These are phyloP conservation scores for Ilyonectria robusta DNA, from an alignment of 2,329 filamentous ascomycete genomes.

Conservation along the genomic window DNA sequence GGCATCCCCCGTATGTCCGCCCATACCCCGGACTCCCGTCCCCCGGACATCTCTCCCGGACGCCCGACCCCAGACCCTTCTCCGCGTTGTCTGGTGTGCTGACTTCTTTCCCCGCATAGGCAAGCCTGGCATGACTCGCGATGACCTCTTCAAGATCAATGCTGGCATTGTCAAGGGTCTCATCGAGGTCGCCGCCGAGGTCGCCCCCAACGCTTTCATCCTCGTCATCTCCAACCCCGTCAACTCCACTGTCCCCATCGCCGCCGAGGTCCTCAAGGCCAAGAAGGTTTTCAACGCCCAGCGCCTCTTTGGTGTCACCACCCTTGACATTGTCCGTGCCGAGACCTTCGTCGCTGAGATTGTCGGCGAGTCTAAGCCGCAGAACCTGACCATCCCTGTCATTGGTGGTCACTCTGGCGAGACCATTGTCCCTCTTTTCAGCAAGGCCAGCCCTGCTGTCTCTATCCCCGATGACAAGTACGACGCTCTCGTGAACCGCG, in stretches of 20 bases:
- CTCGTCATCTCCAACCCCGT: conserved; percentile 99
- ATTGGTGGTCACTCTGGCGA: conserved; percentile 97
- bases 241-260: conserved; percentile 98
- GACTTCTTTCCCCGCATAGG: conserved; percentile 66
- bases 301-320: conserved; percentile 98
- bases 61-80: conserved; percentile 37
- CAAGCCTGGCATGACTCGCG: conserved; percentile 99
- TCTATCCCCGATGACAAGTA: conserved; percentile 91
- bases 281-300: conserved; percentile 94
- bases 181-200: conserved; percentile 88
- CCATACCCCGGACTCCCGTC: conserved; percentile 31
- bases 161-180: conserved; percentile 97
- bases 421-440: conserved; percentile 98
- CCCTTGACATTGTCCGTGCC: conserved; percentile 96
- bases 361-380: conserved; percentile 84
- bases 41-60: conserved; percentile 39
- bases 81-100: conserved; percentile 30
- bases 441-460: conserved; percentile 85
- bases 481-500: conserved; percentile 90
- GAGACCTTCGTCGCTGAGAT: conserved; percentile 96
- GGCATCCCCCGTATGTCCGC: conserved; percentile 89
- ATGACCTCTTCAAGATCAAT: conserved; percentile 99
- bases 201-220: conserved; percentile 92
- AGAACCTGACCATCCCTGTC: conserved; percentile 89
- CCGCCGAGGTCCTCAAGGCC: conserved; percentile 95